phyloP scores from a whole-genome alignment of 2,329 filamentous ascomycete species.

The Colletotrichum karsti region DNA sequence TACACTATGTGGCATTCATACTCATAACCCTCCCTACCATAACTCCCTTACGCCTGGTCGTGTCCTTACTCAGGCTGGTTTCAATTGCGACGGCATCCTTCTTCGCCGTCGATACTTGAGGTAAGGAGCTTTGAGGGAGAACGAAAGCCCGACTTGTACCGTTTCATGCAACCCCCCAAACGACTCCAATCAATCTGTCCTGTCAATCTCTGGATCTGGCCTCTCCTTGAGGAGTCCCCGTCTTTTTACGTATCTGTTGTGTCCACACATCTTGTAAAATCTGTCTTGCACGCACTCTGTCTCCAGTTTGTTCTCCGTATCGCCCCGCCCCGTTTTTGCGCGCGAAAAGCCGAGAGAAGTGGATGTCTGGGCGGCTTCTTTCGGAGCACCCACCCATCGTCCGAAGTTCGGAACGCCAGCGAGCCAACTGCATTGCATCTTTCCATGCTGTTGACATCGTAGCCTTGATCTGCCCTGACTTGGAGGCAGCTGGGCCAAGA shows the following conservation, averaged over 20 bases:
- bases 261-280: slow-evolving; percentile 21
- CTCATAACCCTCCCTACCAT: not conserved
- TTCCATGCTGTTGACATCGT: not conserved
- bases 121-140: slow-evolving; percentile 10
- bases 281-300: slow-evolving; percentile 17
- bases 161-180: slow-evolving; percentile 14
- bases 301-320: slow-evolving; percentile 17
- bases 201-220: slow-evolving; percentile 22
- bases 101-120: slow-evolving; percentile 20
- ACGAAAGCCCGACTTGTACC: slow-evolving; percentile 2
- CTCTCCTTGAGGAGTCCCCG: not conserved
- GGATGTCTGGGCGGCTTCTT: slow-evolving; percentile 21
- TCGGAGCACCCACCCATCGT: slow-evolving; percentile 24
- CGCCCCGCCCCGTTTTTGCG: slow-evolving; percentile 21
- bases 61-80: slow-evolving; percentile 4
- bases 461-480: not conserved
- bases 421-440: slow-evolving; percentile 3
- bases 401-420: slow-evolving; percentile 22
- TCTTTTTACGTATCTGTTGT: slow-evolving; percentile 11
- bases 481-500: not conserved
- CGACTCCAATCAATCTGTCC: slow-evolving; percentile 22
- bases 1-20: not conserved
- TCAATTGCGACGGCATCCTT: slow-evolving; percentile 1
- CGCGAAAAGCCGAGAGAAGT: slow-evolving; percentile 25
- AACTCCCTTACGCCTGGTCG: not conserved